Base-by-base conservation (phyloP, 2,329 filamentous ascomycete genomes). In the Botryotinia globosa region DNA sequence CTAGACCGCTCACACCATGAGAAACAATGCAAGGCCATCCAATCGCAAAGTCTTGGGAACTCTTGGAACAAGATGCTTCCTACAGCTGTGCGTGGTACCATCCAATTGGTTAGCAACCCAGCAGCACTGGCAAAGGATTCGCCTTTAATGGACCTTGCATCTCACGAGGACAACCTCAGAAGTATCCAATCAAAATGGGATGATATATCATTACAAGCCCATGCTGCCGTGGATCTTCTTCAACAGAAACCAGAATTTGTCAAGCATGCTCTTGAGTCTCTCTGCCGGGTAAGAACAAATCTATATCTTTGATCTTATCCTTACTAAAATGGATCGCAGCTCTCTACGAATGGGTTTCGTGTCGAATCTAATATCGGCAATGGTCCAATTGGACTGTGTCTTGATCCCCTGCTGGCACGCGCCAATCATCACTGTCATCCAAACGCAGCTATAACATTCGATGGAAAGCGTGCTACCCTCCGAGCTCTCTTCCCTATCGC, bases 321-420 rank as follows among this genome's bases (percentile, higher is more conserved):
- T 63, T 68, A 51, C 74, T 51, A 73, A 72, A 18, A 45, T 1
- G 42, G 9, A 48, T 22, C 25, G 14, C 73, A 90, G 88, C 85
- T 90, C 73, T 84, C 88, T 78, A 88, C 88, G 54, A 91, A 91
- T 80, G 84, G 87, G 6, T 91, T 91, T 78, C 87, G 88, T 77
- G 82, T 87, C 69, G 70, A 72, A n/a, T 82, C 83, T 39, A 87
- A 90, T 69, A 79, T 81, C 3, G 87, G 90, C 76, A 79, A 86
- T 12, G 85, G 83, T 1, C 82, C 86, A 71, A 82, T 85, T 1
- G 88, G 87, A 37, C 82, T 89, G 44, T 90, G 88, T 74, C 81
- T 90, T 54, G 86, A 89, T 74, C 83, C 86, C 0, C 83, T 72
- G 2, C 59, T 80, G 20, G 76, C 79, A 73, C 88, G 90, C 85